Evolutionary conservation across 78 protist genomes (phyloP), one percentile per base, ranked within the genome.

Genomic region (Dictyostelium intermedium): DNA sequence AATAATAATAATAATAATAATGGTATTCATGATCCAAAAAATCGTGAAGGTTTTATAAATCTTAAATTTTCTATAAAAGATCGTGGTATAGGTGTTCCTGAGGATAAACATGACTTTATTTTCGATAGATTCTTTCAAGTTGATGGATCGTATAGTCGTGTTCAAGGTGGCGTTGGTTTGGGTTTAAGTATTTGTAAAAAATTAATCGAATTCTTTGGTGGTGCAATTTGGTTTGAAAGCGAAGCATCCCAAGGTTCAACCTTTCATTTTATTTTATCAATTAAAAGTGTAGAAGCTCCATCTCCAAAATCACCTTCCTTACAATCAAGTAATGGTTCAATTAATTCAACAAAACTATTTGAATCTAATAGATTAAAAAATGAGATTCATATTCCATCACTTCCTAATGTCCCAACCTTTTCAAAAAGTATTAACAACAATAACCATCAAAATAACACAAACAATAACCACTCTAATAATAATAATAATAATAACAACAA

Each of bases 11-110:
- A 11, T 45, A 45, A 5, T 35, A 27, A 2, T 37, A 3, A 6
- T 6, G 83, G 34, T 35, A 6, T 18, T 9, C 10, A 27, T 23
- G 5, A 11, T 37, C 11, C 25, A 77, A n/a, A 20, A 1, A 34
- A 34, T 47, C 32, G 39, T 35, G 74, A 82, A n/a, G 47, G 18
- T 7, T 34, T 39, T 23, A 32, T 85, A 5, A 41, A 72, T 32
- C 11, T 91, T 2, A 39, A 30, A 30, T 77, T 91, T 20, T 50
- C 83, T 5, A 85, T 91, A 20, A 74, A 81, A 50, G 95, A 91
- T 56, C 53, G 81, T 53, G 95, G 95, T n/a, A 70, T 81, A 27
- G 95, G 95, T 66, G 91, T 91, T 1, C 91, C 87, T n/a, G 35
- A 25, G 2, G 81, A 73, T 18, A 91, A 83, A 80, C 45, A 56